Conservation (phyloP, 1,139 yeast genomes). For the Scheffersomyces illinoinensis region DNA sequence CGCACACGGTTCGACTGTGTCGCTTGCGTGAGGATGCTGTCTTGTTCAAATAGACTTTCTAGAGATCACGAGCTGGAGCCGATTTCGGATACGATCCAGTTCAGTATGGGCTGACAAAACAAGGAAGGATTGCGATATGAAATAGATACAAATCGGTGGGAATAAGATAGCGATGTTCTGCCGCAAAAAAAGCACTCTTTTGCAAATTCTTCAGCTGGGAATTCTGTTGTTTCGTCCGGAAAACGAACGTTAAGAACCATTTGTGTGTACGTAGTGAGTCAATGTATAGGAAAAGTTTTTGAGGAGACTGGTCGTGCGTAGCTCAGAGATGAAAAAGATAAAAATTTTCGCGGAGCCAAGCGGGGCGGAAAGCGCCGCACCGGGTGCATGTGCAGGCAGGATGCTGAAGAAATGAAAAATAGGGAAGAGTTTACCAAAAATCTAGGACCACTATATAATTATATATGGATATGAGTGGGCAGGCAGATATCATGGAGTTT, state of each 20-base stretch:
- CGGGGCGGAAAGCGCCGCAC: constrained; percentile 1
- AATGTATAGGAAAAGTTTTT: neutral
- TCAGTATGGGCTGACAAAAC: neutral
- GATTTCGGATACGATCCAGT: neutral
- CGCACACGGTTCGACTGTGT: neutral
- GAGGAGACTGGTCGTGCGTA: neutral
- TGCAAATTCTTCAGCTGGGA: neutral
- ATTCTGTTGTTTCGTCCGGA: neutral
- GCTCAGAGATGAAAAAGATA: constrained; percentile 37
- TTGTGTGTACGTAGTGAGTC: neutral
- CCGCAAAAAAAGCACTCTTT: neutral
- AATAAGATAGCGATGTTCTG: neutral
- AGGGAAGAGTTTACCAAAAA: neutral
- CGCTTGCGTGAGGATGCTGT: constrained; percentile 4
- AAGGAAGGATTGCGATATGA: neutral
- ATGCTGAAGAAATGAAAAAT: neutral
- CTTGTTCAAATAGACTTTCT: constrained; percentile 3
- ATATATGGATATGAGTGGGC: too few relatives aligned
- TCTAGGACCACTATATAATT: too few relatives aligned
- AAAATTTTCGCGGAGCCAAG: constrained; percentile 13
- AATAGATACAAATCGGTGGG: neutral
- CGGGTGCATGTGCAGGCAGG: neutral
- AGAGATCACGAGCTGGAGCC: constrained; percentile 6
- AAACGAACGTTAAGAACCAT: neutral
- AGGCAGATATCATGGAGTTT: too few relatives aligned